These are phyloP conservation scores for Funneliformis geosporum DNA, from an alignment of 192 early-diverging fungal genomes.

Conservation along the genomic window DNA sequence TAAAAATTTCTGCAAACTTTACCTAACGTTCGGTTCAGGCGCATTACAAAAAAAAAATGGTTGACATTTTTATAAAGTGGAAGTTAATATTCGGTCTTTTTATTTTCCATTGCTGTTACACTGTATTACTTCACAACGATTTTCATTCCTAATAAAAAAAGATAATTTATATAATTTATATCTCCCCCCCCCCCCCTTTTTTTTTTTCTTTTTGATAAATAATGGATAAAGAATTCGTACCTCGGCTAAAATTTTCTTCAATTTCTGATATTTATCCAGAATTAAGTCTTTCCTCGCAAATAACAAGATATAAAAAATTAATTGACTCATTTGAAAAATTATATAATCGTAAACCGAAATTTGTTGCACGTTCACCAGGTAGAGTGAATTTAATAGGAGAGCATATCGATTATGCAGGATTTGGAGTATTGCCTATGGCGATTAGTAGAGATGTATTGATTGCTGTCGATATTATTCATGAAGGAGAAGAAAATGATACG, in stretches of 20 bases:
- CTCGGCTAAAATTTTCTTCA: neutral
- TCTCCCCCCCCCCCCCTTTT: neutral
- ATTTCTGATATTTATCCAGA: constrained; percentile 17
- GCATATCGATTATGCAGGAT: constrained; percentile 95
- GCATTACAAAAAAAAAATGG: no score
- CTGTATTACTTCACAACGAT: no score
- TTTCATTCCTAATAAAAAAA: no score
- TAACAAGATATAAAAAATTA: constrained; percentile 56
- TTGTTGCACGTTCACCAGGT: constrained; percentile 87
- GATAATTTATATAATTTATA: no score
- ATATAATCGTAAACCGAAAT: constrained; percentile 67
- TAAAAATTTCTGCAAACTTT: no score
- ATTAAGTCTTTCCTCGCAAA: neutral
- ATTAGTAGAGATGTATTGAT: constrained; percentile 80
- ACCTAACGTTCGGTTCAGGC: no score
- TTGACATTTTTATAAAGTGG: no score
- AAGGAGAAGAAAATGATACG: constrained; percentile 32
- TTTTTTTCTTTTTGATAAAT: neutral
- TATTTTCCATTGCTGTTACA: no score
- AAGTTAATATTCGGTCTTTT: no score
- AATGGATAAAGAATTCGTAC: neutral
- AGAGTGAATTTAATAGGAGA: constrained; percentile 98
- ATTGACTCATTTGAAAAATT: constrained; percentile 48
- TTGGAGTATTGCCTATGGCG: constrained; percentile 95
- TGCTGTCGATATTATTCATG: constrained; percentile 46